phyloP scores from a whole-genome alignment of 2,329 filamentous ascomycete genomes.

The Pyrenophora seminiperda region DNA sequence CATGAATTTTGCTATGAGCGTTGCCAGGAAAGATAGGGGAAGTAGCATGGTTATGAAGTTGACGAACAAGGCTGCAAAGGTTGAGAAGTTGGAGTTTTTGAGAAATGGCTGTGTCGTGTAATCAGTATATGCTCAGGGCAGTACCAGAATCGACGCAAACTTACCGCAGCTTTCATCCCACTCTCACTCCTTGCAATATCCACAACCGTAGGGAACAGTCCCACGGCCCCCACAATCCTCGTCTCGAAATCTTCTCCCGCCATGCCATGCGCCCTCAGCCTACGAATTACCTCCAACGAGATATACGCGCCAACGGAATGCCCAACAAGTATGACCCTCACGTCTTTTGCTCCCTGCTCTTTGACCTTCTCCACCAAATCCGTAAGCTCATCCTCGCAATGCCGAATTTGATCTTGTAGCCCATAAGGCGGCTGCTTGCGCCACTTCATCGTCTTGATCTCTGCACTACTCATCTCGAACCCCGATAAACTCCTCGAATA shows the following conservation, averaged over 20 bases:
- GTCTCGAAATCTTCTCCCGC: constrained; percentile 28
- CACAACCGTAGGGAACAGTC: constrained; percentile 55
- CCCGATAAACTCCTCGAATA: constrained; percentile 51
- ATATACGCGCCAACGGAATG: constrained; percentile 57
- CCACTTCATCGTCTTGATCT: constrained; percentile 30
- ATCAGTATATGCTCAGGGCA: constrained; percentile 5
- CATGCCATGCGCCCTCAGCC: constrained; percentile 35
- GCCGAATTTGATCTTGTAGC: constrained; percentile 58
- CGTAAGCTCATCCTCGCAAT: constrained; percentile 52
- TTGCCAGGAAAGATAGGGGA: constrained; percentile 48
- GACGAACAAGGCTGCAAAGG: constrained; percentile 46
- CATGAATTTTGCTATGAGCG: constrained; percentile 52
- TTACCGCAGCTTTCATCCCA: constrained; percentile 49
- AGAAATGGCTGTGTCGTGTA: constrained; percentile 28
- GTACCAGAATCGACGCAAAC: constrained; percentile 17
- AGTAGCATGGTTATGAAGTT: constrained; percentile 52
- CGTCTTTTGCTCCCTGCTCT: constrained; percentile 30
- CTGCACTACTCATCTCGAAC: constrained; percentile 46
- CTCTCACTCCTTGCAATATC: constrained; percentile 53
- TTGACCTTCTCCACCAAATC: constrained; percentile 43
- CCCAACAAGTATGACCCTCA: constrained; percentile 50
- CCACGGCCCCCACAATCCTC: constrained; percentile 43
- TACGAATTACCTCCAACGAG: constrained; percentile 49
- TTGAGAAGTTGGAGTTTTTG: constrained; percentile 34
- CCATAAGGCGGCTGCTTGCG: constrained; percentile 44